Base-by-base conservation (phyloP, 495 filamentous ascomycete genomes). In the Aspergillus diversus region DNA sequence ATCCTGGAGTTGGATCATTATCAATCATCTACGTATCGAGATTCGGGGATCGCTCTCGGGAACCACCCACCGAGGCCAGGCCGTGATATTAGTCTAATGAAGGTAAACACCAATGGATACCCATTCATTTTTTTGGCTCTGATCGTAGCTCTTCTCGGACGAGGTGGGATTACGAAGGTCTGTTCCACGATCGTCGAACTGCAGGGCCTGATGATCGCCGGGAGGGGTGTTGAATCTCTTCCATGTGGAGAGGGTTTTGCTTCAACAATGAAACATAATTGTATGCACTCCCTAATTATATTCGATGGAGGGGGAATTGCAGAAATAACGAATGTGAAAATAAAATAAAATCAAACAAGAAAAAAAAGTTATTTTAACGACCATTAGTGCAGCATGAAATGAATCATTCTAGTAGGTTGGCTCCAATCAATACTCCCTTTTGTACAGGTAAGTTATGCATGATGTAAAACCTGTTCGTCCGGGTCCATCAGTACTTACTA, bases 191-290 rank as follows among this genome's bases (percentile, higher is more conserved):
- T 60, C 57, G 37, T 59, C 55, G 15, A 55, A 34, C 54, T 57
- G 57, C 57, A 59, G 53, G 62, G 63, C 65, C 59, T 67, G 52
- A 34, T 60, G 65, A 67, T 67, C 64, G 60, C 33, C 61, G 54
- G 27, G 17, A 35, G 42, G 33, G 42, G 52, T 56, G 46, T 34
- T 37, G 54, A 60, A 59, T 64, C 54, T 48, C 7, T 49, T 60
- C 58, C 60, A 61, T 61, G 64, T 66, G 67, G 64, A 56, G 59
- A 32, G 39, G 59, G 52, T 54, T 33, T 33, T 54, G 32, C 31
- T 43, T 66, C 55, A 32, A 53, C 56, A 63, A 58, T 66, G 61
- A 64, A 62, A 69, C 62, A 61, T 63, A 47, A 16, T 48, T 42
- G 48, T 48, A 27, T 27, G 21, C 21, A 27, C 21, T 27, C 21